Evolutionary conservation across 2,329 filamentous ascomycete species (phyloP).

Genomic region (Graphilbum fragrans): DNA sequence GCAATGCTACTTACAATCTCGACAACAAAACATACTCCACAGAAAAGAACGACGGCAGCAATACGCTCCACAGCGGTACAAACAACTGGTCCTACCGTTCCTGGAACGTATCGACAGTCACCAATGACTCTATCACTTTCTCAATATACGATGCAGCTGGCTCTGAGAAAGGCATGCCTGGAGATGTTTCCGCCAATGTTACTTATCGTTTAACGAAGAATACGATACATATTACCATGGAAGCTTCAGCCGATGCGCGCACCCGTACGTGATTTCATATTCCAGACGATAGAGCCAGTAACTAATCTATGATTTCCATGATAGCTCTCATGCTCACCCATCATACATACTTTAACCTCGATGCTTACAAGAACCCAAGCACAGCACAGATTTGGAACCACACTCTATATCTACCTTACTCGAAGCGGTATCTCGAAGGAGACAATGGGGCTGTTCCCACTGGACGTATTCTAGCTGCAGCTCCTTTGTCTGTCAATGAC

Average conservation of each 20-base stretch:
- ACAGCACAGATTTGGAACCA: slow-evolving; percentile 46
- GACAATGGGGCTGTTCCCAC: slow-evolving; percentile 47
- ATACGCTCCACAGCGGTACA: slow-evolving; percentile 45
- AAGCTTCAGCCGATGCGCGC: slow-evolving; percentile 36
- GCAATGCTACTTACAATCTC: slow-evolving; percentile 42
- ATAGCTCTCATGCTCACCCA: slow-evolving; percentile 49
- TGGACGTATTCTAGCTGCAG: slow-evolving; percentile 45
- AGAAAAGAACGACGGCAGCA: slow-evolving; percentile 38
- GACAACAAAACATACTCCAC: slow-evolving; percentile 40
- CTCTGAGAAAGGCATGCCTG: slow-evolving; percentile 48
- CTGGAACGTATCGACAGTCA: slow-evolving; percentile 46
- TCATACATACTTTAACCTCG: slow-evolving; percentile 59
- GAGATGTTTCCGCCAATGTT: slow-evolving; percentile 46
- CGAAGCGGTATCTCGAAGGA: slow-evolving; percentile 41
- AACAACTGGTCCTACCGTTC: slow-evolving; percentile 52
- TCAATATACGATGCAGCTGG: slow-evolving; percentile 47
- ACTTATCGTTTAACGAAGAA: slow-evolving; percentile 48
- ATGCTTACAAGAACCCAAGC: slow-evolving; percentile 47
- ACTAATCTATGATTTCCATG: too few relatives aligned
- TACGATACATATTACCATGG: slow-evolving; percentile 48
- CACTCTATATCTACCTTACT: slow-evolving; percentile 51
- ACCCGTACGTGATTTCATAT: slow-evolving; percentile 27
- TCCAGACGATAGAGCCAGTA: not conserved
- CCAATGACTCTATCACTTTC: slow-evolving; percentile 49
- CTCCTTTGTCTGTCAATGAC: slow-evolving; percentile 46